Evolutionary conservation across 1,284 basidiomycete genomes (phyloP).

Genomic region (Testicularia cyperi): DNA sequence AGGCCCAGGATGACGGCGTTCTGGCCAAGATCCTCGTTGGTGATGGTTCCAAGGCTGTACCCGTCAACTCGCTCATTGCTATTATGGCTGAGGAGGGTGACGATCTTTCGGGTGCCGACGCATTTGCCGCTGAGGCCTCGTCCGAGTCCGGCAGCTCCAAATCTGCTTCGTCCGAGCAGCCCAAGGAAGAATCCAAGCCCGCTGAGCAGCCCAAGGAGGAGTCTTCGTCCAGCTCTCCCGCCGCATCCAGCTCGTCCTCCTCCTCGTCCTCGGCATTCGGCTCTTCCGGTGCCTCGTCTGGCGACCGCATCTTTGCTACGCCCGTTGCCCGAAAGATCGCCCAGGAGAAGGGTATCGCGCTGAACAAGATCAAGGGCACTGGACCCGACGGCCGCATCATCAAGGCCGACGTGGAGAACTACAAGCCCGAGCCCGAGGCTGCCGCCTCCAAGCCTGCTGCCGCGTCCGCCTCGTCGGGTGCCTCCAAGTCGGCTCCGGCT

Average conservation of each 20-base stretch:
- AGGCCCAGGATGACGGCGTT: slow-evolving; percentile 62
- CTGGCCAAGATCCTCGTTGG: slow-evolving; percentile 61
- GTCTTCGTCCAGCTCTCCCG: slow-evolving; percentile 15
- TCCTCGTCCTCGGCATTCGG: slow-evolving; percentile 24
- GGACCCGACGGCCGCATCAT: slow-evolving; percentile 92
- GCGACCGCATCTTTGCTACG: slow-evolving; percentile 76
- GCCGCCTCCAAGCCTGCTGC: slow-evolving; percentile 23
- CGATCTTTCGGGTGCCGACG: slow-evolving; percentile 68
- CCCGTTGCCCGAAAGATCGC: slow-evolving; percentile 97
- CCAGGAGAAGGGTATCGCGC: slow-evolving; percentile 87
- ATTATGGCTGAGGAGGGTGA: slow-evolving; percentile 62
- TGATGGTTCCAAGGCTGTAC: slow-evolving; percentile 58
- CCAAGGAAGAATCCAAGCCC: slow-evolving; percentile 38
- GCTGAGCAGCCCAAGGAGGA: slow-evolving; percentile 44
- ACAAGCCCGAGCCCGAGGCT: slow-evolving; percentile 61
- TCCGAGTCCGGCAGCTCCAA: slow-evolving; percentile 46
- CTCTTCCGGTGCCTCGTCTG: slow-evolving; percentile 22
- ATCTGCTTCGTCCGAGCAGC: slow-evolving; percentile 54
- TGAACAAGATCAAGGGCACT: slow-evolving; percentile 86
- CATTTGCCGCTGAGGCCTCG: slow-evolving; percentile 69
- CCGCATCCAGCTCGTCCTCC: slow-evolving; percentile 17
- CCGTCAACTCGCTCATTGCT: slow-evolving; percentile 61
- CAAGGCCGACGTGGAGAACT: slow-evolving; percentile 90
- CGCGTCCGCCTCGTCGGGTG: slow-evolving; percentile 56
- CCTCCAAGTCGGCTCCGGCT: slow-evolving; percentile 19